phyloP scores from a whole-genome alignment of 225 moss, liverwort and hornwort species.

The Neckera pumila region DNA sequence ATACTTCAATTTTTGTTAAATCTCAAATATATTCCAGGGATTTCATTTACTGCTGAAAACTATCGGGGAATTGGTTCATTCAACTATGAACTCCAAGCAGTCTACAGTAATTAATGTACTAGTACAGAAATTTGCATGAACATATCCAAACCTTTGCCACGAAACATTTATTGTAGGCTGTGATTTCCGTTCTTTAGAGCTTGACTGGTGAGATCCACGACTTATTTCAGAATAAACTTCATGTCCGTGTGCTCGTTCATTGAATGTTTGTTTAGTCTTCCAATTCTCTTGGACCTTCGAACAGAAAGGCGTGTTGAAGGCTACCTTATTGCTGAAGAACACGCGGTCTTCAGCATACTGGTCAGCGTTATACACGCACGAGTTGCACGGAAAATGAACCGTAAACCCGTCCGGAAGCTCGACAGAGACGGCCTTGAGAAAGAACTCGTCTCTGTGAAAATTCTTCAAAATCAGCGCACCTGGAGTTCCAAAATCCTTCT shows the following conservation, averaged over 20 bases:
- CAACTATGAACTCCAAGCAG: neutral
- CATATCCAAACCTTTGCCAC: neutral
- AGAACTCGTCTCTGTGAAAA: slow-evolving; percentile 60
- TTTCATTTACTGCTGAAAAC: neutral
- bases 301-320: neutral
- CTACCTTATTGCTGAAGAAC: slow-evolving; percentile 68
- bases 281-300: neutral
- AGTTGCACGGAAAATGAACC: slow-evolving; percentile 59
- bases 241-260: neutral
- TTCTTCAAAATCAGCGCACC: slow-evolving; percentile 60
- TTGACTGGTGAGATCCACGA: neutral
- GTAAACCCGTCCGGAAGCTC: slow-evolving; percentile 7
- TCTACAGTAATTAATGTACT: neutral
- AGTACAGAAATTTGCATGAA: neutral
- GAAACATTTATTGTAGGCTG: neutral
- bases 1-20: neutral
- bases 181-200: neutral
- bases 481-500: slow-evolving; percentile 40
- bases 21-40: neutral
- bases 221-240: neutral
- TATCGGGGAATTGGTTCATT: neutral
- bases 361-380: slow-evolving; percentile 46
- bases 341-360: slow-evolving; percentile 31
- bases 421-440: slow-evolving; percentile 45
- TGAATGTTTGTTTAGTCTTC: neutral